phyloP scores from a whole-genome alignment of 176 grass and related monocot genomes.

The Oropetium thomaeum region DNA sequence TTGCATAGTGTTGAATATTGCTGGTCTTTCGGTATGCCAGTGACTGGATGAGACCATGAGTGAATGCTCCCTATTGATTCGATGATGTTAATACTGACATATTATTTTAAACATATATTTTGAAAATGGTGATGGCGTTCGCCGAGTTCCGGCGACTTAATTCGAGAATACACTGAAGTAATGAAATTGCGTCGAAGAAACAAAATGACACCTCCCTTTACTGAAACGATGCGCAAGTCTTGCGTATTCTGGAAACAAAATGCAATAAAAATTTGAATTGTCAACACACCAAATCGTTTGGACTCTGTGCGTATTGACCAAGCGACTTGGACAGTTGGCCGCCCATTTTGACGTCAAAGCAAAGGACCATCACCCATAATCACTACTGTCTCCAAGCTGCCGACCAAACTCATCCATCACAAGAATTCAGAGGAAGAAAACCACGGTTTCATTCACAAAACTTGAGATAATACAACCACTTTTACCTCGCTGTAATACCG shows the following conservation, averaged over 20 bases:
- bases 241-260: background rate
- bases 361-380: background rate
- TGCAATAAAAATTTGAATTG: background rate
- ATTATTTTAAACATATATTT: background rate
- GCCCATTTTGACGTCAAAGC: conserved; percentile 21
- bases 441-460: background rate
- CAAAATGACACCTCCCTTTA: background rate
- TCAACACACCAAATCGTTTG: background rate
- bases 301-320: background rate
- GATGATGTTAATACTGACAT: background rate
- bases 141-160: background rate
- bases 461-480: background rate
- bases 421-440: background rate
- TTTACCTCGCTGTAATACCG: background rate
- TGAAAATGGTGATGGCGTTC: background rate
- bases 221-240: background rate
- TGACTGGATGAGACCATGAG: background rate
- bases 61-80: background rate
- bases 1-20: background rate
- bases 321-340: background rate
- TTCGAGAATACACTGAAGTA: background rate
- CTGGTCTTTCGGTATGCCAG: background rate
- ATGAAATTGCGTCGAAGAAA: background rate
- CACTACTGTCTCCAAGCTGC: conserved; percentile 26
- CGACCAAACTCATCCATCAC: conserved; percentile 17